Evolutionary conservation across 2,329 filamentous ascomycete species (phyloP).

Genomic region (Saccharata proteae): DNA sequence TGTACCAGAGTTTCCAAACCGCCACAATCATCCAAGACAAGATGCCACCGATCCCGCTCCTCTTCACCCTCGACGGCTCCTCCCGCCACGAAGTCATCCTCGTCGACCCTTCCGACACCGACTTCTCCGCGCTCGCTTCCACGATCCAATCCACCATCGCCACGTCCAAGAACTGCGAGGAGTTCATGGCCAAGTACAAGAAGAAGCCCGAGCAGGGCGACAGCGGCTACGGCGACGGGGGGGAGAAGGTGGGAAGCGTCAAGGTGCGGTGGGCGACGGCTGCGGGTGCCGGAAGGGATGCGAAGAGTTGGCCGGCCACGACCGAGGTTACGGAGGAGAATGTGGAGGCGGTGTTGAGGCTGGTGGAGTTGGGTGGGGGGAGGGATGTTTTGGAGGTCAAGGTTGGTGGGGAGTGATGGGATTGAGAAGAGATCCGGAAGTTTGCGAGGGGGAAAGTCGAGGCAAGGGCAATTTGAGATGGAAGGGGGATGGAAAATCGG

Average conservation of each 20-base stretch:
- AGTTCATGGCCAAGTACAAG: conserved; percentile 24
- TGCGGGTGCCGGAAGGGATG: conserved; percentile 20
- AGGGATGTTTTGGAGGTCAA: conserved; percentile 24
- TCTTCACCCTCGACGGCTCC: conserved; percentile 24
- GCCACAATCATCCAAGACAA: not conserved
- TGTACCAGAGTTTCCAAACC: too few species aligned
- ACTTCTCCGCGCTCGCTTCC: conserved; percentile 8
- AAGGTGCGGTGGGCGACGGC: conserved; percentile 21
- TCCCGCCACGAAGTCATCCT: conserved; percentile 21
- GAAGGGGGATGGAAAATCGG: too few species aligned
- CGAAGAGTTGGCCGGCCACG: conserved; percentile 19
- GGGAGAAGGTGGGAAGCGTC: conserved; percentile 18
- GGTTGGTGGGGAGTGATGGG: too few species aligned
- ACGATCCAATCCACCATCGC: conserved; percentile 9
- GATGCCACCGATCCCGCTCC: conserved; percentile 15
- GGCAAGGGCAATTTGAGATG: too few species aligned
- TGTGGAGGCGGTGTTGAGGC: conserved; percentile 17
- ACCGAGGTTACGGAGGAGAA: conserved; percentile 25
- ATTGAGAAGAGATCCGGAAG: too few species aligned
- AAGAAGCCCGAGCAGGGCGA: conserved; percentile 15
- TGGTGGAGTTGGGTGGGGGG: conserved; percentile 20
- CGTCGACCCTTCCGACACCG: conserved; percentile 6
- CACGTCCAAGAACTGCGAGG: conserved; percentile 20
- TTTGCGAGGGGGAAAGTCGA: too few species aligned
- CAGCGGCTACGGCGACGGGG: conserved; percentile 4